Base-by-base conservation (phyloP, 108 stramenopile genomes). In the Skeletonema tropicum region DNA sequence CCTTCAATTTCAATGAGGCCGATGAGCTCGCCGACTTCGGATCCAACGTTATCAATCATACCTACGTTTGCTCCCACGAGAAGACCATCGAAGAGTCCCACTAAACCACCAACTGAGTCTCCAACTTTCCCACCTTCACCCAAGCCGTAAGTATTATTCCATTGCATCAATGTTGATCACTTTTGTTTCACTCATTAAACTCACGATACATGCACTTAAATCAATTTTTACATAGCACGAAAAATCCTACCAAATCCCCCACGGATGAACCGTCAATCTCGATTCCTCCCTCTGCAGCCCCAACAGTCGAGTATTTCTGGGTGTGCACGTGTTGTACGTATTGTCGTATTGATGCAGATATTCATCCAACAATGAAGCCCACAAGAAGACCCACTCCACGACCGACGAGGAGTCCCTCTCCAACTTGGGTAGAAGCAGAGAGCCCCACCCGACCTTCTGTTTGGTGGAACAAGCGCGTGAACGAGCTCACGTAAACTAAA, bases 291-390 rank as follows among this genome's bases (percentile, higher is more conserved):
- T 62, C 61, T 19, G 29, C 19, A 32, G 33, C 33, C 17, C 61
- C 61, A 36, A 62, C 61, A 21, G 26, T 62, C 35, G 61, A 33
- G 29, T 62, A 62, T 33, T 62, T 62, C 31, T 62, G 61, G 61
- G 35, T 36, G 2, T 62, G 61, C 7, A 26, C 19, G 8, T 62
- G 61, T 9, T 62, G 61, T 25, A 62, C 61, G 2, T 62, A 62
- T 25, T 62, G 61, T 19, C 39, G 36, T 1, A 62, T 62, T 25
- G 61, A 62, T 36, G 17, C 61, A 19, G 61, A 62, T 7, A 33
- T 62, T 19, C 61, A 62, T 35, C 61, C 61, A 17, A 62, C 61
- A 33, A 62, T 36, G 35, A 62, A 62, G 33, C 61, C 61, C 6
- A 62, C 61, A 19, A 62, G 61, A 21, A 62, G 10, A n/a, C 61